phyloP scores from a whole-genome alignment of 2,329 filamentous ascomycete species.

The Claviceps sp. region DNA sequence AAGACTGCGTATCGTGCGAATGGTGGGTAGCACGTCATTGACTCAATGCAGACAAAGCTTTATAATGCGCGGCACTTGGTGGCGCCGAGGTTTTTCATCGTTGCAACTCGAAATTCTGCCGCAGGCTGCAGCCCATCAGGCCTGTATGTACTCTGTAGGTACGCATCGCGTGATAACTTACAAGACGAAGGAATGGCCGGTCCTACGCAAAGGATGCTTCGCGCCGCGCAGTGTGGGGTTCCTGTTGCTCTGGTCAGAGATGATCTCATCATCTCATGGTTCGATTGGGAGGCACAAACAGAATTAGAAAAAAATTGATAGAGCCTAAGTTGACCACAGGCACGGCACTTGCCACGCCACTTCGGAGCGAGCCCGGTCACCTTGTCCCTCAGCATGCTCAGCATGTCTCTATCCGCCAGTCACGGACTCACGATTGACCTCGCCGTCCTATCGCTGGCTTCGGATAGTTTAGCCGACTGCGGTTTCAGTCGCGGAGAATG shows the following conservation, averaged over 20 bases:
- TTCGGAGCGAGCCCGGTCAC: background rate
- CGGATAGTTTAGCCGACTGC: constrained; percentile 5
- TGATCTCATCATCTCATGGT: background rate
- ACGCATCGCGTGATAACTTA: background rate
- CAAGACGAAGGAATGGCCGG: background rate
- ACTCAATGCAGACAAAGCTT: background rate
- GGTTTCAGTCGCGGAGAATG: constrained; percentile 4
- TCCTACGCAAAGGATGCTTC: background rate
- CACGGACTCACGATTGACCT: background rate
- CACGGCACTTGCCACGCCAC: background rate
- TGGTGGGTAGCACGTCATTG: background rate
- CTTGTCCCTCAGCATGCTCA: background rate
- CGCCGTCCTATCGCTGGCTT: constrained; percentile 1
- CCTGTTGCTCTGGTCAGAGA: background rate
- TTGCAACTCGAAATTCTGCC: background rate
- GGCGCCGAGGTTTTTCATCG: background rate
- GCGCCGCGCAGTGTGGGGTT: background rate
- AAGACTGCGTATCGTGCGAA: background rate
- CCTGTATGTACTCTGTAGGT: background rate
- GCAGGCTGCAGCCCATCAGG: background rate
- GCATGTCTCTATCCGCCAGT: background rate
- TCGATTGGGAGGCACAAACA: background rate
- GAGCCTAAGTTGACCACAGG: background rate
- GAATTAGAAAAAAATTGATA: background rate
- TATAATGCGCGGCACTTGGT: background rate